phyloP scores from a whole-genome alignment of 2,329 filamentous ascomycete species.

The Aspergillus terreus region DNA sequence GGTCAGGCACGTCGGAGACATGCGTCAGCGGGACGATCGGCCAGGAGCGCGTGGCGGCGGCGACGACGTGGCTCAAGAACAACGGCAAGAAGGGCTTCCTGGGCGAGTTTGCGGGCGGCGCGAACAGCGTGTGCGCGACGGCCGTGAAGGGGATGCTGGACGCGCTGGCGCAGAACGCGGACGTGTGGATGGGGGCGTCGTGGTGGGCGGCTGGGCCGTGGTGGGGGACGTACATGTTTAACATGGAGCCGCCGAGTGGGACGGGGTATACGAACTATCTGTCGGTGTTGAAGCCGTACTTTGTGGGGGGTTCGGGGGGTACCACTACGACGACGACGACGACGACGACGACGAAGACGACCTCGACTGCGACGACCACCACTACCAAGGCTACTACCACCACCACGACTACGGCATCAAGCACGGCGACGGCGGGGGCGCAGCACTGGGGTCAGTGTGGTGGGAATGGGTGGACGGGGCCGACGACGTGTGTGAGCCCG shows the following conservation, averaged over 20 bases:
- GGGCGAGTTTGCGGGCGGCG: conserved; percentile 54
- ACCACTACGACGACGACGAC: conserved; percentile 2
- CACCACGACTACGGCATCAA: conserved; percentile 6
- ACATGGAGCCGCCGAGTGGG: conserved; percentile 48
- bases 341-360: not conserved
- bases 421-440: conserved; percentile 10
- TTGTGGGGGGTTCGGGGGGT: conserved; percentile 11
- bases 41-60: conserved; percentile 47
- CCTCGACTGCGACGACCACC: not conserved
- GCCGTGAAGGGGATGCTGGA: conserved; percentile 46
- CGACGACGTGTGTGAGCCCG: conserved; percentile 30
- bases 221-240: conserved; percentile 48
- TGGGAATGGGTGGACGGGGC: conserved; percentile 31
- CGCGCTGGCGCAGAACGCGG: conserved; percentile 45
- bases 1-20: conserved; percentile 47
- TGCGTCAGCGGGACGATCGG: conserved; percentile 54
- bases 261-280: conserved; percentile 37
- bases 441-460: conserved; percentile 29
- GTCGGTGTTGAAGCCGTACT: conserved; percentile 25
- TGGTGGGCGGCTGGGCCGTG: conserved; percentile 57
- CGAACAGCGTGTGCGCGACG: conserved; percentile 47
- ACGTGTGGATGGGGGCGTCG: conserved; percentile 52
- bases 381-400: conserved; percentile 1
- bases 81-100: conserved; percentile 52
- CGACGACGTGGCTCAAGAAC: conserved; percentile 52